Evolutionary conservation across 2,329 filamentous ascomycete species (phyloP), one percentile per base, ranked within the genome.

Genomic region (Penicillium paneum): DNA sequence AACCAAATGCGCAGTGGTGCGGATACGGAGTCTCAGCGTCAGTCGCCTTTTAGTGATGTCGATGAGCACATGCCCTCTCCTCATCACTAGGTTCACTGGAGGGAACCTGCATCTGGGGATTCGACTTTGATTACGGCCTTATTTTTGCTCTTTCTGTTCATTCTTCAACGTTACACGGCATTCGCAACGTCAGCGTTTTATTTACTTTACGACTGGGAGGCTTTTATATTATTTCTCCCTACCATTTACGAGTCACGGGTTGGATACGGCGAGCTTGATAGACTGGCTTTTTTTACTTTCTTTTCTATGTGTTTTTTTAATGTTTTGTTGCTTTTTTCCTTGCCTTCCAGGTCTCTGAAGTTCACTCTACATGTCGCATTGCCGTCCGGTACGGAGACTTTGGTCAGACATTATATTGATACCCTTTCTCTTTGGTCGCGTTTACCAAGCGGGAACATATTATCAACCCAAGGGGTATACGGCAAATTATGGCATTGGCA

Each of bases 1-100:
- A 76, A 75, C 48, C 74, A 76, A 57, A 72, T 71, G 61, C 72
- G 73, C n/a, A 70, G 63, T 35, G 69, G 67, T 21, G 66, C 62
- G 13, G 69, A 70, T 39, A 45, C 61, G 13, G 69, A 72, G 36
- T 58, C 64, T 34, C 65, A 66, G 38, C 60, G 68, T 43, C 69
- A 71, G 31, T 73, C 71, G 26, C 70, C 70, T 3, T 67, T 71
- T 24, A 73, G 71, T 56, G 71, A 73, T 45, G 56, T 69, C 41
- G 71, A 73, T 44, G 45, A 67, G 26, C 63, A 66, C 12, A 57
- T 69, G 41, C 57, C 66, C 3, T 71, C 68, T 49, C 65, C 69
- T 43, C 65, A 63, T 39, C 67, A 57, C 42, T 62, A 60, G 41
- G n/a, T n/a, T n/a, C n/a, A n/a, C n/a, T n/a, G n/a, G n/a, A n/a